phyloP scores from a whole-genome alignment of 768 basidiomycete genomes.

The Chlorophyllum brunneum region DNA sequence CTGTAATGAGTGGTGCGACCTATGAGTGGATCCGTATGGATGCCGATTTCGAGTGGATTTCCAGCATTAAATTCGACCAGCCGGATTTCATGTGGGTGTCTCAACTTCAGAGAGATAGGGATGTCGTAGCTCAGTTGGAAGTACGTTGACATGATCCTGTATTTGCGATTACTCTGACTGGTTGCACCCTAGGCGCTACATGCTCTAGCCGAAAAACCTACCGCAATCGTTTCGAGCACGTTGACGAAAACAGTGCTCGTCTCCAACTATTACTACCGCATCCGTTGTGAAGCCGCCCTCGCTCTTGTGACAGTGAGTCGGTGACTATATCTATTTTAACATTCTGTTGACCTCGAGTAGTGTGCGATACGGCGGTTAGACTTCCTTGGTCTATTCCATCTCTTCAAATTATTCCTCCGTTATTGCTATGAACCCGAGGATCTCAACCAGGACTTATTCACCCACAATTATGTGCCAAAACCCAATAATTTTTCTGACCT shows the following conservation, averaged over 20 bases:
- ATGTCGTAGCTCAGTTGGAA: slow-evolving; percentile 97
- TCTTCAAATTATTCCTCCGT: slow-evolving; percentile 91
- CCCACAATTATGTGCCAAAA: slow-evolving; percentile 86
- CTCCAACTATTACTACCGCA: slow-evolving; percentile 92
- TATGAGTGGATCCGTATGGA: slow-evolving; percentile 99
- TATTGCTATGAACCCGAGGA: slow-evolving; percentile 91
- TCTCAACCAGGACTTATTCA: slow-evolving; percentile 75
- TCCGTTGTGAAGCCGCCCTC: slow-evolving; percentile 90
- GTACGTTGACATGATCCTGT: slow-evolving; percentile 37
- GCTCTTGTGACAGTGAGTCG: slow-evolving; percentile 76
- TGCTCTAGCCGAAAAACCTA: slow-evolving; percentile 78
- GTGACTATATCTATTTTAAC: slow-evolving; percentile 3
- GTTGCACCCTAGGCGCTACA: slow-evolving; percentile 68
- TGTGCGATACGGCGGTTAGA: slow-evolving; percentile 81
- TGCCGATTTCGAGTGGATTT: slow-evolving; percentile 99
- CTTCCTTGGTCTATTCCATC: slow-evolving; percentile 89
- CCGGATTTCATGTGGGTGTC: slow-evolving; percentile 99
- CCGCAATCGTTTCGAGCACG: slow-evolving; percentile 83
- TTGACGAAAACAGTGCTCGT: slow-evolving; percentile 93
- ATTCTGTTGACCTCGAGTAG: slow-evolving; percentile 34
- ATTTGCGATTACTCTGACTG: slow-evolving; percentile 1
- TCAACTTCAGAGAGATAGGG: slow-evolving; percentile 91
- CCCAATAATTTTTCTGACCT: slow-evolving; percentile 94
- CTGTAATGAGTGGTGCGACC: slow-evolving; percentile 89
- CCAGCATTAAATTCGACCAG: slow-evolving; percentile 88